A percentile compares a stretch with the other conserved stretches of the same genome.
Conservation (phyloP, 2,329 filamentous ascomycete species). For the Claviceps humidiphila region DNA sequence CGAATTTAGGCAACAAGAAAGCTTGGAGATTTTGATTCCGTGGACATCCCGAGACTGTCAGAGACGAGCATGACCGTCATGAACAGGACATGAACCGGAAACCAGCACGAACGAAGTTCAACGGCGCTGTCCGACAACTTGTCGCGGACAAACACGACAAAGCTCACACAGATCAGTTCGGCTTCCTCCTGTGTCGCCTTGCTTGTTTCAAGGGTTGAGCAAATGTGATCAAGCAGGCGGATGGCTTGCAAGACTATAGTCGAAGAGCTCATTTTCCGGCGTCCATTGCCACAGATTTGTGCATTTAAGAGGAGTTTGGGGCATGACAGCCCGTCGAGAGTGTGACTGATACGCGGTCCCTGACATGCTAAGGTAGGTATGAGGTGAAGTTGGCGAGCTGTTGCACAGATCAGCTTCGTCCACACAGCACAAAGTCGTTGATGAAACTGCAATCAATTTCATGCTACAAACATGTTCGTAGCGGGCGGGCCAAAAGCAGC, state of each 20-base stretch:
- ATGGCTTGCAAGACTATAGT: not conserved
- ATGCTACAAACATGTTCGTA: too few relatives aligned
- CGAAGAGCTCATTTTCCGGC: not conserved
- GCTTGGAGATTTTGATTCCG: not conserved
- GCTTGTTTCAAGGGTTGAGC: not conserved
- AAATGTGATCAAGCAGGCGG: not conserved
- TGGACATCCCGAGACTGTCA: not conserved
- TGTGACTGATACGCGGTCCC: slow-evolving; percentile 1
- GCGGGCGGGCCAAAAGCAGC: not conserved
- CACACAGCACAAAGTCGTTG: not conserved
- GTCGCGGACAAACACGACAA: not conserved
- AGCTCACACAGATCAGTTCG: not conserved
- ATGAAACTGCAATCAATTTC: not conserved
- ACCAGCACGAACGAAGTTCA: not conserved
- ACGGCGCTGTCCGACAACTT: not conserved
- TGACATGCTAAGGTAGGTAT: not conserved
- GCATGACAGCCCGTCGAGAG: not conserved
- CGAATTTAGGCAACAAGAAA: not conserved
- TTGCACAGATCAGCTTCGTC: not conserved
- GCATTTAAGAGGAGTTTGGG: not conserved
- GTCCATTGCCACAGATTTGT: not conserved
- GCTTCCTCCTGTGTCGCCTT: not conserved
- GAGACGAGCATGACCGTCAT: not conserved
- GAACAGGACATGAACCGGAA: not conserved
- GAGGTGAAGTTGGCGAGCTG: not conserved